phyloP scores from a whole-genome alignment of 768 basidiomycete genomes.

The Leccinum incarnatum region DNA sequence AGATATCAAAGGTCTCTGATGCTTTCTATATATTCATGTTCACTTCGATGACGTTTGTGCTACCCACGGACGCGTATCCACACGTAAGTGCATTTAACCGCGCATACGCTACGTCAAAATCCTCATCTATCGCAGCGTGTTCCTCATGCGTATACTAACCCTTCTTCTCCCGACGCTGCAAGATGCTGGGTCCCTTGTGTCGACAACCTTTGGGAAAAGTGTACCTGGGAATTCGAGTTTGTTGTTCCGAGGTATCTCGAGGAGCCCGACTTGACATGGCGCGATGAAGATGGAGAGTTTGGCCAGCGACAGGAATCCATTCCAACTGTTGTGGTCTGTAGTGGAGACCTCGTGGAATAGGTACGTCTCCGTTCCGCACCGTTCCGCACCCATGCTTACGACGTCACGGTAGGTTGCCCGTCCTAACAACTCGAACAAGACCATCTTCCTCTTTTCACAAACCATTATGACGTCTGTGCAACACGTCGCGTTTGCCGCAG shows the following conservation, averaged over 20 bases:
- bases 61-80: constrained; percentile 79
- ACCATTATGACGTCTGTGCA: constrained; percentile 88
- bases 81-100: constrained; percentile 54
- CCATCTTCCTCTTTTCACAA: constrained; percentile 91
- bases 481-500: constrained; percentile 93
- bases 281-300: constrained; percentile 41
- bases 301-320: constrained; percentile 54
- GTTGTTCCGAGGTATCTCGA: constrained; percentile 84
- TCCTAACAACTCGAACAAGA: constrained; percentile 90
- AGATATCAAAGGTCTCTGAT: constrained; percentile 70
- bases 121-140: constrained; percentile 57
- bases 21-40: constrained; percentile 69
- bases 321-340: constrained; percentile 88
- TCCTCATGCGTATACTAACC: constrained; percentile 89
- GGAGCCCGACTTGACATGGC: constrained; percentile 39
- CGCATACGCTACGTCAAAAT: constrained; percentile 1
- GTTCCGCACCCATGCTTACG: constrained; percentile 5
- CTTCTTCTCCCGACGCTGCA: constrained; percentile 87
- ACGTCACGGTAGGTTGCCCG: constrained; percentile 68
- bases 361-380: constrained; percentile 40
- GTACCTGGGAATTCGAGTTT: constrained; percentile 98
- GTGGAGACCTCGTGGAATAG: constrained; percentile 94
- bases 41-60: constrained; percentile 46
- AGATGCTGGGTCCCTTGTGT: constrained; percentile 98
- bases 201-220: constrained; percentile 93